These are phyloP conservation scores for Pyrenochaeta sp. DNA, from an alignment of 2,329 filamentous ascomycete species.

Conservation along the genomic window DNA sequence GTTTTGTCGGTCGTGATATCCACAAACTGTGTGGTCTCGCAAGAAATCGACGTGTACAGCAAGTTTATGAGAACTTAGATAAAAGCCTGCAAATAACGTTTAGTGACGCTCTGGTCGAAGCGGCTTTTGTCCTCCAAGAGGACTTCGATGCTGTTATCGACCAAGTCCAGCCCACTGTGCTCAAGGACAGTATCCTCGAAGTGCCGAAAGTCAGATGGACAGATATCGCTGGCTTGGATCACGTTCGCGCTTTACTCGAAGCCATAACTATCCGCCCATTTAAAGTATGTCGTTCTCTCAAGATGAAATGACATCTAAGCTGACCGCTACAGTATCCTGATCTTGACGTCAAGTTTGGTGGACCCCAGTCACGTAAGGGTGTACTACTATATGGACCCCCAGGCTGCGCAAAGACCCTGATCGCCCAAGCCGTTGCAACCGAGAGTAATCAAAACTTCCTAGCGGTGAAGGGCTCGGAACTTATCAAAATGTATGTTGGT, in stretches of 20 bases:
- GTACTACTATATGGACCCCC: slow-evolving; percentile 91
- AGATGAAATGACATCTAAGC: neutral
- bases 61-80: slow-evolving; percentile 22
- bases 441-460: slow-evolving; percentile 94
- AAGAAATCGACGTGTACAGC: slow-evolving; percentile 48
- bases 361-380: slow-evolving; percentile 70
- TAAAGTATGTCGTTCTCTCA: slow-evolving; percentile 51
- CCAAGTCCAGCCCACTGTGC: slow-evolving; percentile 79
- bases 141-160: slow-evolving; percentile 74
- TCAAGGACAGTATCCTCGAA: slow-evolving; percentile 88
- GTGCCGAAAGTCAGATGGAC: slow-evolving; percentile 86
- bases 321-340: slow-evolving; percentile 42
- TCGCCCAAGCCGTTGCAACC: slow-evolving; percentile 88
- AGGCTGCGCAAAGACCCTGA: slow-evolving; percentile 93
- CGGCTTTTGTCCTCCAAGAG: slow-evolving; percentile 42
- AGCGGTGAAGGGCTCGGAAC: slow-evolving; percentile 90
- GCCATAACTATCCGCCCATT: slow-evolving; percentile 67
- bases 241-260: slow-evolving; percentile 71
- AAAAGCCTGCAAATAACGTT: slow-evolving; percentile 34
- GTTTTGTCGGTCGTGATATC: slow-evolving; percentile 84
- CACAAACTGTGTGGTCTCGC: slow-evolving; percentile 68
- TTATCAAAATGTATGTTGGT: slow-evolving; percentile 96
- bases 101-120: slow-evolving; percentile 21
- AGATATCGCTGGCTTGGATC: slow-evolving; percentile 85
- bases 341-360: slow-evolving; percentile 45